Percentiles rank a stretch among this genome's conserved stretches.
Conservation (phyloP, 2,329 filamentous ascomycete species). For the Botrytis paeoniae region DNA sequence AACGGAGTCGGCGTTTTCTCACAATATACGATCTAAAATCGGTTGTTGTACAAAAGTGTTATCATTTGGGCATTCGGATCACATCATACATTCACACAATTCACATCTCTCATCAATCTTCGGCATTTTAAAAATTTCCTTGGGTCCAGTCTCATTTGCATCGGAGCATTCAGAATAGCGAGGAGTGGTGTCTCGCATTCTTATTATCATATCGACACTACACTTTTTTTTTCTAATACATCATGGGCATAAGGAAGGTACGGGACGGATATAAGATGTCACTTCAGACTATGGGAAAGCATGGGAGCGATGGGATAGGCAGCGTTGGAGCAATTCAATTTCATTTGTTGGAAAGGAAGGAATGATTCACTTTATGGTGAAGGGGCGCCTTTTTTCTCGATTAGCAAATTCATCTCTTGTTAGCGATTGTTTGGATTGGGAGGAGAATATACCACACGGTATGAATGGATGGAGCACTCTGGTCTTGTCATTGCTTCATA, state of each 20-base stretch:
- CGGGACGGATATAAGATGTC: slow-evolving; percentile 8
- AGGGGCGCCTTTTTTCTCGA: slow-evolving; percentile 18
- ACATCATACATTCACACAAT: slow-evolving; percentile 7
- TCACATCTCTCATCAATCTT: slow-evolving; percentile 12
- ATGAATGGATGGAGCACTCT: slow-evolving; percentile 2
- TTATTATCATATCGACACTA: slow-evolving; percentile 5
- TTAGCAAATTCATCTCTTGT: slow-evolving; percentile 5
- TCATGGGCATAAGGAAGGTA: slow-evolving; percentile 22
- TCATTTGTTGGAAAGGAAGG: slow-evolving; percentile 16
- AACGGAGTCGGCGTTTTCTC: slow-evolving; percentile 32
- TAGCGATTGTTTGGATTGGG: slow-evolving; percentile 4
- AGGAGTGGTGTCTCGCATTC: neutral
- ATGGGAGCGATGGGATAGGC: slow-evolving; percentile 12
- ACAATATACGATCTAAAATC: slow-evolving; percentile 26
- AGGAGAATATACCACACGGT: slow-evolving; percentile 4
- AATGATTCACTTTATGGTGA: slow-evolving; percentile 16
- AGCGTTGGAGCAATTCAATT: slow-evolving; percentile 16
- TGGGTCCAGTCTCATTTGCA: slow-evolving; percentile 10
- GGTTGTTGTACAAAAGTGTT: slow-evolving; percentile 37
- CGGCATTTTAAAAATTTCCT: slow-evolving; percentile 20
- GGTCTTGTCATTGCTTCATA: slow-evolving; percentile 1
- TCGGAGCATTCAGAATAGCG: slow-evolving; percentile 21
- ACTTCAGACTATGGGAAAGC: slow-evolving; percentile 13
- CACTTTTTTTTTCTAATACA: slow-evolving; percentile 23
- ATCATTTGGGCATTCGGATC: slow-evolving; percentile 16